Conservation (phyloP, 768 basidiomycete species). For the Termitomyces sp. region DNA sequence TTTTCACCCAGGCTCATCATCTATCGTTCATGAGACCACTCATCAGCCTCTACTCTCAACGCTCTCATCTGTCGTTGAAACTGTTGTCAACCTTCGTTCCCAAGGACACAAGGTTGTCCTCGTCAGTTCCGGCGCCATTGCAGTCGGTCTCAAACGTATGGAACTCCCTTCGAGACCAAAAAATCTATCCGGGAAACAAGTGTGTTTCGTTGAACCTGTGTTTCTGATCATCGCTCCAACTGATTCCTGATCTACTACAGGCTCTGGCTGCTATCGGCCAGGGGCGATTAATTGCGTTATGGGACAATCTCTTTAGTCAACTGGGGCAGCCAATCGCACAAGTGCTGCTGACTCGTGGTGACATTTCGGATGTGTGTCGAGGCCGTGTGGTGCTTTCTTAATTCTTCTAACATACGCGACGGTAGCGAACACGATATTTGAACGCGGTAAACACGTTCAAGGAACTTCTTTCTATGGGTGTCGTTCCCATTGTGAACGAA, state of each 20-base stretch:
- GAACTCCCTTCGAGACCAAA: conserved; percentile 74
- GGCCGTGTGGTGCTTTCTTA: conserved; percentile 9
- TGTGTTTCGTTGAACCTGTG: conserved; percentile 24
- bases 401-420: conserved; percentile 16
- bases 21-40: conserved; percentile 92
- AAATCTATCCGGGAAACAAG: conserved; percentile 87
- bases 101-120: conserved; percentile 93
- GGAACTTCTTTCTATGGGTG: conserved; percentile 87
- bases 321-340: conserved; percentile 95
- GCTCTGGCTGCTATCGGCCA: conserved; percentile 97
- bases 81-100: conserved; percentile 68
- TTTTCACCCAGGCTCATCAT: conserved; percentile 70
- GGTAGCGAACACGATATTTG: conserved; percentile 86
- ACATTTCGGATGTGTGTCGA: conserved; percentile 86
- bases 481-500: conserved; percentile 98
- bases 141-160: conserved; percentile 92
- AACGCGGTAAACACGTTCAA: conserved; percentile 96
- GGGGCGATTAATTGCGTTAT: conserved; percentile 90
- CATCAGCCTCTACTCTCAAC: conserved; percentile 89
- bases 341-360: conserved; percentile 87
- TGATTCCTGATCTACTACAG: conserved; percentile 31
- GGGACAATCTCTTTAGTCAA: conserved; percentile 95
- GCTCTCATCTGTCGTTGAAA: conserved; percentile 89
- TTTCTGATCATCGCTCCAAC: not conserved
- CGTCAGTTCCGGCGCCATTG: conserved; percentile 97